Percentiles rank a stretch among this genome's conserved stretches.
Evolutionary conservation across 2,329 filamentous ascomycete species (phyloP).

Genomic region (Penicillium nordicum): DNA sequence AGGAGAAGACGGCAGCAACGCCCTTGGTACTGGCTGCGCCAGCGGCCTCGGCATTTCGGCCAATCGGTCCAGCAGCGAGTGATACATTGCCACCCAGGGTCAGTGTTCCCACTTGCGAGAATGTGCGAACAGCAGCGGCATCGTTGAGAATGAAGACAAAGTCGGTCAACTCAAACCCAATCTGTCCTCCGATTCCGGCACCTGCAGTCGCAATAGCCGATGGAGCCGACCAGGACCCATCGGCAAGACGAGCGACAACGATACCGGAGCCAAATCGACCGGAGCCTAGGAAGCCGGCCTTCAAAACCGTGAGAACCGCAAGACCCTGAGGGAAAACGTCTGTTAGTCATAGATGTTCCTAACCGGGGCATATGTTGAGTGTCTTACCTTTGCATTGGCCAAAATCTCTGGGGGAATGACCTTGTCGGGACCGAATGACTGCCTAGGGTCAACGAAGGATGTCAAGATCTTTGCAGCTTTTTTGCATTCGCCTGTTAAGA

Average conservation of each 20-base stretch:
- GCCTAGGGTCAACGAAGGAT: constrained; percentile 89
- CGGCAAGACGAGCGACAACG: constrained; percentile 48
- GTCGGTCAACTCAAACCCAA: constrained; percentile 52
- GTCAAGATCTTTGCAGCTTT: constrained; percentile 95
- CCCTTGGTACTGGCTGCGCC: constrained; percentile 87
- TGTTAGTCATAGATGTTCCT: constrained; percentile 5
- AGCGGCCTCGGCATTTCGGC: constrained; percentile 91
- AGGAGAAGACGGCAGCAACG: constrained; percentile 90
- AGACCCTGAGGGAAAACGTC: constrained; percentile 40
- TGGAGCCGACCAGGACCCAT: constrained; percentile 50
- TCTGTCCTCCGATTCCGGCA: constrained; percentile 50
- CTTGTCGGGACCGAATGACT: constrained; percentile 93
- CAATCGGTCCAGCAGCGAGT: constrained; percentile 88
- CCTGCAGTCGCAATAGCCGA: constrained; percentile 50
- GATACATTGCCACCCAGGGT: constrained; percentile 96
- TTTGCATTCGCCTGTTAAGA: constrained; percentile 78
- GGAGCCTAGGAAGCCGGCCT: constrained; percentile 51
- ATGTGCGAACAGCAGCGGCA: constrained; percentile 80
- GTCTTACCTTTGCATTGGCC: constrained; percentile 79
- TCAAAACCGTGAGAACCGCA: constrained; percentile 49
- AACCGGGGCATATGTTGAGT: constrained; percentile 1
- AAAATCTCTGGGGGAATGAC: constrained; percentile 90
- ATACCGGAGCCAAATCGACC: constrained; percentile 50
- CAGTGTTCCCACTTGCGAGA: constrained; percentile 85
- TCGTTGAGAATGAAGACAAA: constrained; percentile 99